These are phyloP conservation scores for Gamsiella multidivaricata DNA, from an alignment of 192 early-diverging fungal species.

Conservation along the genomic window DNA sequence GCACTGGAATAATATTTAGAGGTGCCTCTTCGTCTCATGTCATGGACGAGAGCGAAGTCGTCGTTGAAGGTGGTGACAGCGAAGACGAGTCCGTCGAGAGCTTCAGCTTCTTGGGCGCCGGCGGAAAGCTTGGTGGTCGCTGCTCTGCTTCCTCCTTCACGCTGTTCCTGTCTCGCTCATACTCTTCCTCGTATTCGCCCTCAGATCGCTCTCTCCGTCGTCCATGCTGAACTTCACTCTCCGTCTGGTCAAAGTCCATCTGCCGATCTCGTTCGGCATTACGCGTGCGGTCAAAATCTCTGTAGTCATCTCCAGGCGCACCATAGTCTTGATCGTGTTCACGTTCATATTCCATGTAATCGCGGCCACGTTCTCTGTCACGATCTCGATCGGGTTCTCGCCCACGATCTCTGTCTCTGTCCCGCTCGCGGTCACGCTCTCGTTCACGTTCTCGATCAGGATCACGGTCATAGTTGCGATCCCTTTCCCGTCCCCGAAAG, in stretches of 20 bases:
- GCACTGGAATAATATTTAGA: too few relatives aligned
- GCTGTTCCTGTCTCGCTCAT: conserved; percentile 7
- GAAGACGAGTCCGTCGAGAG: conserved; percentile 39
- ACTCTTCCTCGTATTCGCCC: conserved; percentile 19
- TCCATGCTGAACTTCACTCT: neutral
- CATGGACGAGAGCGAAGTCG: conserved; percentile 33
- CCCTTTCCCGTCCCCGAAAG: conserved; percentile 4
- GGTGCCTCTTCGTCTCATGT: conserved; percentile 6
- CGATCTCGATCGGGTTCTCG: conserved; percentile 12
- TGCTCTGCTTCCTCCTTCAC: conserved; percentile 1
- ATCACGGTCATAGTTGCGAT: conserved; percentile 3
- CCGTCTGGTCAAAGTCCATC: neutral
- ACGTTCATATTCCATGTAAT: conserved; percentile 1
- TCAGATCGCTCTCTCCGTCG: conserved; percentile 17
- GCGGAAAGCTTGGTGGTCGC: conserved; percentile 7
- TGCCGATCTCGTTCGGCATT: conserved; percentile 7
- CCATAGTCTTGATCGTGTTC: conserved; percentile 27
- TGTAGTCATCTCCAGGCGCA: neutral
- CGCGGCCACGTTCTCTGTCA: conserved; percentile 1
- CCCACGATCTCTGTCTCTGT: conserved; percentile 1
- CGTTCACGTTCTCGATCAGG: conserved; percentile 17
- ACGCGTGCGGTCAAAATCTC: conserved; percentile 16
- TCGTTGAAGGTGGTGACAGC: conserved; percentile 36
- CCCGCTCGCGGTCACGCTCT: conserved; percentile 24
- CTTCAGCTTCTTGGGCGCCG: conserved; percentile 40